phyloP scores from a whole-genome alignment of 805 yeast species.

The Pichia scutulata region DNA sequence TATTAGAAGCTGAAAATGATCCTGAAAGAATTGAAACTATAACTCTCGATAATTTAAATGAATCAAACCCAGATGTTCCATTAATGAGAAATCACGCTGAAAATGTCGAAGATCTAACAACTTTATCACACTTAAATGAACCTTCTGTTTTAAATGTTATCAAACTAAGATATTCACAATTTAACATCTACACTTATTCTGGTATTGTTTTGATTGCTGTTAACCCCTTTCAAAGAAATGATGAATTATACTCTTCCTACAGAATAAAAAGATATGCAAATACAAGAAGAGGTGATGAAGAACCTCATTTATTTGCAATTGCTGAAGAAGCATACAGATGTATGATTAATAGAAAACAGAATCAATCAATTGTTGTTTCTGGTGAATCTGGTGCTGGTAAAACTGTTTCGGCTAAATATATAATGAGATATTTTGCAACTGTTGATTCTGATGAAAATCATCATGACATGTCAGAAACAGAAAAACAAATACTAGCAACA shows the following conservation, averaged over 20 bases:
- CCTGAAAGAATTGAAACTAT: constrained; percentile 38
- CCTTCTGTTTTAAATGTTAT: constrained; percentile 96
- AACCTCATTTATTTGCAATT: constrained; percentile 94
- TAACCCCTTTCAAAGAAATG: constrained; percentile 90
- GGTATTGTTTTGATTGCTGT: constrained; percentile 96
- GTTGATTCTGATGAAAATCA: constrained; percentile 53
- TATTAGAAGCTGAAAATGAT: constrained; percentile 43
- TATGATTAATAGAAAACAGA: constrained; percentile 77
- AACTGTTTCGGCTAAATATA: constrained; percentile 93
- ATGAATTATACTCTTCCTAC: constrained; percentile 83
- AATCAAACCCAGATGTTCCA: constrained; percentile 55
- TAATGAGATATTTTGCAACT: constrained; percentile 95
- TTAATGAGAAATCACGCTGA: constrained; percentile 87
- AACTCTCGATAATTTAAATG: constrained; percentile 41
- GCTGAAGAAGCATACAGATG: constrained; percentile 97
- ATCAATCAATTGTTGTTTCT: constrained; percentile 93
- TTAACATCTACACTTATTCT: constrained; percentile 89
- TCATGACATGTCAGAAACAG: constrained; percentile 80
- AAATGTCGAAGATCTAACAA: constrained; percentile 90
- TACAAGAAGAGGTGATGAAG: constrained; percentile 86
- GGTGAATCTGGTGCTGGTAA: constrained; percentile 99
- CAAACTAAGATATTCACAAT: constrained; percentile 77
- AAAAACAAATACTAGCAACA: constrained; percentile 90
- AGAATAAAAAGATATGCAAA: constrained; percentile 94
- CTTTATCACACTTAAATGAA: constrained; percentile 86